phyloP scores from a whole-genome alignment of 257 asterid species.

The Fraxinus pennsylvanica region DNA sequence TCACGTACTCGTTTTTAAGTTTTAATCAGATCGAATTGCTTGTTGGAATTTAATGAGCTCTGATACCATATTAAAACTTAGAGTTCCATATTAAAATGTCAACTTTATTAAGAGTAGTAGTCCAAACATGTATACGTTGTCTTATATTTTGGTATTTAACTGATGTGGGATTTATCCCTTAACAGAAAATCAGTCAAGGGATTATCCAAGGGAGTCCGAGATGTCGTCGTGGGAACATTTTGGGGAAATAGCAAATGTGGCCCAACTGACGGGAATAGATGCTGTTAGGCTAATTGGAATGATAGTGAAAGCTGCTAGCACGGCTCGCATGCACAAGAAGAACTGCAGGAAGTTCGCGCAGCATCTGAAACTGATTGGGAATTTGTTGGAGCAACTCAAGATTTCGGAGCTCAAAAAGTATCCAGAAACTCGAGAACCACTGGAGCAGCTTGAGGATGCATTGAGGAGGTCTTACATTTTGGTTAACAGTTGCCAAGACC shows the following conservation, averaged over 20 bases:
- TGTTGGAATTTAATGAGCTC: too few species aligned
- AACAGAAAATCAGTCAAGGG: not conserved
- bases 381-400: slow-evolving; percentile 71
- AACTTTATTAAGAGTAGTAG: too few species aligned
- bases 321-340: slow-evolving; percentile 90
- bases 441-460: slow-evolving; percentile 89
- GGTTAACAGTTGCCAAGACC: slow-evolving; percentile 84
- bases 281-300: slow-evolving; percentile 70
- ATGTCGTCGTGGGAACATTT: slow-evolving; percentile 75
- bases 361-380: slow-evolving; percentile 82
- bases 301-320: slow-evolving; percentile 79
- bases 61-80: too few species aligned
- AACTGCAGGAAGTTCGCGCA: slow-evolving; percentile 75
- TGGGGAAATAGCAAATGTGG: slow-evolving; percentile 76
- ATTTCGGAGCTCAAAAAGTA: slow-evolving; percentile 77
- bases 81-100: too few species aligned
- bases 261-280: slow-evolving; percentile 76
- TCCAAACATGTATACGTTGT: too few species aligned
- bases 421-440: slow-evolving; percentile 84
- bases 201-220: slow-evolving; percentile 8
- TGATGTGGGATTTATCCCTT: too few species aligned
- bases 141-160: too few species aligned
- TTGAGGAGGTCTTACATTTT: slow-evolving; percentile 75
- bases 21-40: too few species aligned
- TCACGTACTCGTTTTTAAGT: too few species aligned